Base-by-base conservation (phyloP, 2,329 filamentous ascomycete species). In the Cryphonectria naterciae region DNA sequence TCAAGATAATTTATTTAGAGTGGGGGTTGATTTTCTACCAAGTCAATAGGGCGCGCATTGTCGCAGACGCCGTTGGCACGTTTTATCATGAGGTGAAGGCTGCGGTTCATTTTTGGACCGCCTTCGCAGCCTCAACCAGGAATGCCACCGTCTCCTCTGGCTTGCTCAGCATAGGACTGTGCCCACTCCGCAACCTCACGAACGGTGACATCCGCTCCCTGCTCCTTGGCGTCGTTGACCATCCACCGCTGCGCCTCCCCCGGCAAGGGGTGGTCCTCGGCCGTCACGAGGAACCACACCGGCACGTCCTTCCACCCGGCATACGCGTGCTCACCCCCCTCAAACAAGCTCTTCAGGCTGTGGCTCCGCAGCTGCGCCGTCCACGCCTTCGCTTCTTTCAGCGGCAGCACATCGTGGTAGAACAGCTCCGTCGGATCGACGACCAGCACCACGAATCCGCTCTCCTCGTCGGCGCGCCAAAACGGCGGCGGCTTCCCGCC, bases 141-240 rank as follows among this genome's bases (percentile, higher is more conserved):
- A 85, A 76, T 2, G 73, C 73, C 1, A 76, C 81, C 1, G 82
- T 82, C 69, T 82, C 81, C 2, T 79, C 75, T 0, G 84, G 83
- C 73, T 75, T 77, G 75, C 85, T 86, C 74, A 87, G 70, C 76
- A 87, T 84, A 0, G 84, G 83, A 15, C 83, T 85, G 76, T 87
- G 85, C 28, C 84, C 82, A n/a, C 78, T 83, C 54, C 54, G 75
- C 72, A 60, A 87, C 70, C 77, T 86, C 83, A 5, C 81, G 73
- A 37, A 81, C 75, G 71, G 77, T 79, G 1, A 86, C 75, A 54
- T 74, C 73, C 0, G 73, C 80, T 0, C 83, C 82, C 74, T 80
- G 76, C 10, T 76, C 79, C 75, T 77, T 80, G 8, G 83, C 84
- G 73, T 79, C 78, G 1, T 80, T 77, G 0, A 84, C 78, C 43